Evolutionary conservation across 495 filamentous ascomycete genomes (phyloP).

Genomic region (Thermochaetoides thermophila): DNA sequence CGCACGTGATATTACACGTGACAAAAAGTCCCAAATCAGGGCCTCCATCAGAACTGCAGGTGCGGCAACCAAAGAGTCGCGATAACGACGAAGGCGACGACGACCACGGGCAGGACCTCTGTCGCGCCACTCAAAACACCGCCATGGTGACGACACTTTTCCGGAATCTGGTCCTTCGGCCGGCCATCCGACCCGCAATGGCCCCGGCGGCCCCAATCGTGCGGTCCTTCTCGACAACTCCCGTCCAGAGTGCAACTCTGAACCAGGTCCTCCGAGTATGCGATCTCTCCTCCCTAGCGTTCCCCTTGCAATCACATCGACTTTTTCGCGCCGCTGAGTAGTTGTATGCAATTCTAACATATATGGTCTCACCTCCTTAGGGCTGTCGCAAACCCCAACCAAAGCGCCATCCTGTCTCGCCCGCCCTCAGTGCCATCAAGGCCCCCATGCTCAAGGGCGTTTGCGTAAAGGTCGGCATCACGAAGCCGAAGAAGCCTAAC

Average conservation of each 20-base stretch:
- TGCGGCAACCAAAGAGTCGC: no score
- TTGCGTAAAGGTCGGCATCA: slow-evolving; percentile 79
- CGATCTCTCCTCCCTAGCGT: slow-evolving; percentile 7
- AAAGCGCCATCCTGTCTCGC: slow-evolving; percentile 71
- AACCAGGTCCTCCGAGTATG: slow-evolving; percentile 43
- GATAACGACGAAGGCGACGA: slow-evolving; percentile 1
- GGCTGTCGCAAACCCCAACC: slow-evolving; percentile 61
- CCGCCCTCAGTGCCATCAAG: slow-evolving; percentile 52
- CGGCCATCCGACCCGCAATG: slow-evolving; percentile 10
- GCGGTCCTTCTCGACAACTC: slow-evolving; percentile 36
- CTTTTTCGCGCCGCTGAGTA: no score
- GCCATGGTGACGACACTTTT: slow-evolving; percentile 18
- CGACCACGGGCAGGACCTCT: slow-evolving; percentile 1
- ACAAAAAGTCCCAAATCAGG: slow-evolving; percentile 9
- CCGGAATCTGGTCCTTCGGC: slow-evolving; percentile 14
- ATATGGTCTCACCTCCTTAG: slow-evolving; percentile 28
- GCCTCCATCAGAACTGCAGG: no score
- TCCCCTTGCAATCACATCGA: no score
- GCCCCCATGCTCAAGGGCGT: slow-evolving; percentile 85
- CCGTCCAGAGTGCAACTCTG: slow-evolving; percentile 38
- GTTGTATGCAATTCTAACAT: no score
- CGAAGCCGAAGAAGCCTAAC: slow-evolving; percentile 96
- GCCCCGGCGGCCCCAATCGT: background rate
- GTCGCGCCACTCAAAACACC: slow-evolving; percentile 5
- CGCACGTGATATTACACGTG: slow-evolving; percentile 12